Evolutionary conservation across 768 basidiomycete genomes (phyloP).

Genomic region (Mycena albidolilacea): DNA sequence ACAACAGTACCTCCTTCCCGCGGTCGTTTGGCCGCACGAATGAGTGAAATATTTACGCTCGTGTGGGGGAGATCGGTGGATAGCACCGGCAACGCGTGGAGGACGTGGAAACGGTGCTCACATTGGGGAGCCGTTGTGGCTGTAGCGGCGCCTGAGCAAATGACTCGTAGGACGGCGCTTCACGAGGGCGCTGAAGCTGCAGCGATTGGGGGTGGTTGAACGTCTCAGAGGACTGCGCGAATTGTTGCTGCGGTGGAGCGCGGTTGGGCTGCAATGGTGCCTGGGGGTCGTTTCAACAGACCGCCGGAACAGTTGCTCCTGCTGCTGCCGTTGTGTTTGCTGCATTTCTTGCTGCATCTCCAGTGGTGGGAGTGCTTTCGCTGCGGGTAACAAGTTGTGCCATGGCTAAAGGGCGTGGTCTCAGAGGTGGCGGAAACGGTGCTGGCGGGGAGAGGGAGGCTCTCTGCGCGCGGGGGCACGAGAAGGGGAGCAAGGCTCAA

Average conservation of each 20-base stretch:
- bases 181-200: slow-evolving; percentile 8
- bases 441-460: slow-evolving; percentile 49
- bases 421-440: slow-evolving; percentile 53
- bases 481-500: slow-evolving; percentile 57
- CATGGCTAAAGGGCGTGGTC: slow-evolving; percentile 45
- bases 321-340: slow-evolving; percentile 4
- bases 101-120: slow-evolving; percentile 54
- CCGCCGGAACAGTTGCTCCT: slow-evolving; percentile 7
- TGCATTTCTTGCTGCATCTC: slow-evolving; percentile 30
- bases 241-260: slow-evolving; percentile 13
- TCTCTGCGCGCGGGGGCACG: slow-evolving; percentile 56
- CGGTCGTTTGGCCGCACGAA: slow-evolving; percentile 91
- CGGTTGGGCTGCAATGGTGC: slow-evolving; percentile 7
- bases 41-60: slow-evolving; percentile 79
- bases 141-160: slow-evolving; percentile 35
- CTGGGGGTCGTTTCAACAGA: slow-evolving; percentile 7
- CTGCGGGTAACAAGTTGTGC: slow-evolving; percentile 7
- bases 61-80: slow-evolving; percentile 82
- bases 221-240: slow-evolving; percentile 19
- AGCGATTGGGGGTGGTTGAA: slow-evolving; percentile 7
- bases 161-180: background rate
- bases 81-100: slow-evolving; percentile 82
- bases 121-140: slow-evolving; percentile 43
- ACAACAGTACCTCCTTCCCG: slow-evolving; percentile 93
- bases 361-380: slow-evolving; percentile 27